Percentiles rank a stretch among this genome's conserved stretches.
Conservation (phyloP, 2,329 filamentous ascomycete genomes). For the Lasiodiplodia sp. region DNA sequence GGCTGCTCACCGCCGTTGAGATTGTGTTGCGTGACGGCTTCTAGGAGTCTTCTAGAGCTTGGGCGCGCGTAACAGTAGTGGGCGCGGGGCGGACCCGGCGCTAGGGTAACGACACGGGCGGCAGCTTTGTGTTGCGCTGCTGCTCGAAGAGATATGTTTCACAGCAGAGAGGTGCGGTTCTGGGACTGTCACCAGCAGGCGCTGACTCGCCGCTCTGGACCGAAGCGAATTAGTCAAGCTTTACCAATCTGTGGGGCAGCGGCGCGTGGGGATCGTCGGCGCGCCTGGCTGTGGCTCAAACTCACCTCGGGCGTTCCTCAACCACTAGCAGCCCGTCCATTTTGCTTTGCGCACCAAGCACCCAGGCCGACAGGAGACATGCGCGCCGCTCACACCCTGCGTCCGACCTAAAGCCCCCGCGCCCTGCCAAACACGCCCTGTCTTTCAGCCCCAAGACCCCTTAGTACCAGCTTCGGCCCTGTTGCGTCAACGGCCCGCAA, state of each 20-base stretch:
- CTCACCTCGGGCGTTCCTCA: constrained; percentile 14
- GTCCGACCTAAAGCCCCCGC: neutral
- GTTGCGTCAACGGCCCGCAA: constrained; percentile 28
- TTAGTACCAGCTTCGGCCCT: constrained; percentile 12
- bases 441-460: neutral
- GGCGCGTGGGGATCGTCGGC: constrained; percentile 20
- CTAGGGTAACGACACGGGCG: neutral
- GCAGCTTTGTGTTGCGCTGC: neutral
- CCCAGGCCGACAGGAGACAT: constrained; percentile 1
- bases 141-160: neutral
- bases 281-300: constrained; percentile 20
- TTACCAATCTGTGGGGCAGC: constrained; percentile 27
- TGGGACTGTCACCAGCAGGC: neutral
- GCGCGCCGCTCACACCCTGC: constrained; percentile 8
- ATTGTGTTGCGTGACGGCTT: neutral
- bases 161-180: neutral
- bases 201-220: constrained; percentile 13
- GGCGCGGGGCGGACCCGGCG: neutral
- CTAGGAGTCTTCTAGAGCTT: constrained; percentile 14
- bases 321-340: constrained; percentile 25
- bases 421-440: neutral
- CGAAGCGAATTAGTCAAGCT: constrained; percentile 22
- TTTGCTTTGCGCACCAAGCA: neutral
- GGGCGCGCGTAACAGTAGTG: neutral
- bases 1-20: neutral